Base-by-base conservation (phyloP, 179 eudicot species). In the Spergularia azorica region DNA sequence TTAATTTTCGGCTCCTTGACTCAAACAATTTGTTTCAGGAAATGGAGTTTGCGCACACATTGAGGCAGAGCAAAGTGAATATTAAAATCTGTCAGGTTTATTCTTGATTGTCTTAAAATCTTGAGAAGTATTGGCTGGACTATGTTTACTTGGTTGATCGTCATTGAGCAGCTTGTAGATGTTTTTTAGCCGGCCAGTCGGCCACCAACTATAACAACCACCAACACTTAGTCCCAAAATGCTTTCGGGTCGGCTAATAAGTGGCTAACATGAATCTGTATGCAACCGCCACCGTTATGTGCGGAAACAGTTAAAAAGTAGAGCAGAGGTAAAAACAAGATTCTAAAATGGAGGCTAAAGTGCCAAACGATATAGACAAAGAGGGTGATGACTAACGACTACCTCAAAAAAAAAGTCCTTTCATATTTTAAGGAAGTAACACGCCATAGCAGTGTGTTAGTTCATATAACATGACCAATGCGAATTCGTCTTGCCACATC, bases 21-120 rank as follows among this genome's bases (percentile, higher is more conserved):
- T 55, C 54, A 9, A 56, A 32, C 43, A 48, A 16, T 18, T 16
- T 67, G 56, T n/a, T 84, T 70, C 76, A 95, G 98, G 99, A 95
- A 84, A 95, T 95, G 99, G 99, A 95, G 84, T 95, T 93, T 86
- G 99, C 99, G 12, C 99, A 95, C 86, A 84, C 98, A 69, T 76
- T 93, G 71, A 90, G 98, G 91, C 95, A 87, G 84, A 91, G 92
- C 89, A 95, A 95, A 89, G 98, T 89, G 38, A 92, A 87, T 83
- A 87, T 95, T 80, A 95, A 91, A 86, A 93, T 95, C 57, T 93
- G 98, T 76, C 92, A 92, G 95, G 98, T 95, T 63, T 68, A 69
- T 59, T 84, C 67, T 86, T 63, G 59, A 61, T 16, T 77, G 32
- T 69, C 43, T 71, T 43, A 39, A 17, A 48, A 36, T 50, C 70